Conservation (phyloP, 352 stramenopile genomes). For the Pythium diclinum region DNA sequence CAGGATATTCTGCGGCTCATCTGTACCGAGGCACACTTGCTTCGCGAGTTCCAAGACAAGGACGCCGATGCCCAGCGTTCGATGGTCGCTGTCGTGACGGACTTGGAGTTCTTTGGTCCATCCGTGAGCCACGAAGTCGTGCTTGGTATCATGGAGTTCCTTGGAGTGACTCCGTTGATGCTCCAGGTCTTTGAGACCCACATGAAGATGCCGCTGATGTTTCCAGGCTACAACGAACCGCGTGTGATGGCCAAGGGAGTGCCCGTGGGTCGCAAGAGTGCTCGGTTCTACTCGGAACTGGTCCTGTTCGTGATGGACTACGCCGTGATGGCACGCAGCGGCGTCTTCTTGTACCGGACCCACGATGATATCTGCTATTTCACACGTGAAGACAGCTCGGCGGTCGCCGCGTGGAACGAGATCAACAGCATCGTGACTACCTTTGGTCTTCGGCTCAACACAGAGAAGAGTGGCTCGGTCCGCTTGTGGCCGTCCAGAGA, state of each 20-base stretch:
- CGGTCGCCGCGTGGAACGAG: conserved; percentile 35
- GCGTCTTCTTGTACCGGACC: conserved; percentile 39
- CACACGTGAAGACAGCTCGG: conserved; percentile 29
- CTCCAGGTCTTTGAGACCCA: conserved; percentile 15
- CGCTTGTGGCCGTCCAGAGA: conserved; percentile 13
- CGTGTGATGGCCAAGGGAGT: conserved; percentile 25
- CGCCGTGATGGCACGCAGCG: conserved; percentile 30
- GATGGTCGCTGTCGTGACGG: conserved; percentile 15
- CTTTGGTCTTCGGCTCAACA: conserved; percentile 38
- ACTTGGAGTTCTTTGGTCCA: conserved; percentile 25
- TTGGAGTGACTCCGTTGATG: conserved; percentile 7
- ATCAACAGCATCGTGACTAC: conserved; percentile 28
- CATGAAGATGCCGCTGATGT: conserved; percentile 16
- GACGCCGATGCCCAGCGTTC: neutral
- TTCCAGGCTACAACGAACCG: conserved; percentile 7
- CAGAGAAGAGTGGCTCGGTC: conserved; percentile 43
- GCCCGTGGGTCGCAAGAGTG: conserved; percentile 35
- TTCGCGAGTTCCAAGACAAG: neutral
- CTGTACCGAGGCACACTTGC: conserved; percentile 17
- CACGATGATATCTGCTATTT: conserved; percentile 59
- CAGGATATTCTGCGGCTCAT: conserved; percentile 20
- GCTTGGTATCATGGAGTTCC: conserved; percentile 16
- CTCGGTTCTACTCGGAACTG: conserved; percentile 39
- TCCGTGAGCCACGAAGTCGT: conserved; percentile 24
- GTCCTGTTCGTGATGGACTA: conserved; percentile 53